Evolutionary conservation across 306 rosid genomes (phyloP).

Genomic region (Cucurbita ficifolia): DNA sequence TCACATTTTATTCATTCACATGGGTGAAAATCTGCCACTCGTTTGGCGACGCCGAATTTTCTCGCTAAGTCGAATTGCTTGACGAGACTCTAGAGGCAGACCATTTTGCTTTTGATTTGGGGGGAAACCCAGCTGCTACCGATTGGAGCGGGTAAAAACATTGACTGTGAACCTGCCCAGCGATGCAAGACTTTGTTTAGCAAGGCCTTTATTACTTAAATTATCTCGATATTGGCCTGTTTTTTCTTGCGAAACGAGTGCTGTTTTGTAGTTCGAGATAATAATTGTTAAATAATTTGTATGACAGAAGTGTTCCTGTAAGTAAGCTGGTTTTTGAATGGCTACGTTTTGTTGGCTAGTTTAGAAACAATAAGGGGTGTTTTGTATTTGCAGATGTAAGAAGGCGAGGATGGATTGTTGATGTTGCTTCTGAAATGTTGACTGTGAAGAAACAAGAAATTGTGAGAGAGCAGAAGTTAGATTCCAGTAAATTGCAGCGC

Average conservation of each 20-base stretch:
- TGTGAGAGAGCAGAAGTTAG: conserved; percentile 65
- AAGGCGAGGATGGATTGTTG: conserved; percentile 66
- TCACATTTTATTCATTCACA: too few species aligned
- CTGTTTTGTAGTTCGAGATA: neutral
- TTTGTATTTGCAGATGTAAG: conserved; percentile 34
- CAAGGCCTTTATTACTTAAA: neutral
- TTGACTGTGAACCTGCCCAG: too few species aligned
- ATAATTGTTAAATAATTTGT: neutral
- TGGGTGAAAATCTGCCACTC: too few species aligned
- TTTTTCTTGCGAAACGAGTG: neutral
- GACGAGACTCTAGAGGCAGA: too few species aligned
- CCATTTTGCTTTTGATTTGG: too few species aligned
- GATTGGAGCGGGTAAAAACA: too few species aligned
- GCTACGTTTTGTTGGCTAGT: neutral
- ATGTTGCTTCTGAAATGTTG: conserved; percentile 58
- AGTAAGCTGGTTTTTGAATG: neutral
- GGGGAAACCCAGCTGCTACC: too few species aligned
- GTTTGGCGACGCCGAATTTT: too few species aligned
- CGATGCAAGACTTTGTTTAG: too few species aligned
- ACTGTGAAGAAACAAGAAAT: conserved; percentile 62
- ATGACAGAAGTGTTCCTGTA: neutral
- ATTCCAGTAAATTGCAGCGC: conserved; percentile 68
- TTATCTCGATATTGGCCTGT: neutral
- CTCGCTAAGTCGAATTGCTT: too few species aligned
- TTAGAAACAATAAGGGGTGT: neutral